Conservation (phyloP, 1,284 basidiomycete species). For the Vanrija sp. region DNA sequence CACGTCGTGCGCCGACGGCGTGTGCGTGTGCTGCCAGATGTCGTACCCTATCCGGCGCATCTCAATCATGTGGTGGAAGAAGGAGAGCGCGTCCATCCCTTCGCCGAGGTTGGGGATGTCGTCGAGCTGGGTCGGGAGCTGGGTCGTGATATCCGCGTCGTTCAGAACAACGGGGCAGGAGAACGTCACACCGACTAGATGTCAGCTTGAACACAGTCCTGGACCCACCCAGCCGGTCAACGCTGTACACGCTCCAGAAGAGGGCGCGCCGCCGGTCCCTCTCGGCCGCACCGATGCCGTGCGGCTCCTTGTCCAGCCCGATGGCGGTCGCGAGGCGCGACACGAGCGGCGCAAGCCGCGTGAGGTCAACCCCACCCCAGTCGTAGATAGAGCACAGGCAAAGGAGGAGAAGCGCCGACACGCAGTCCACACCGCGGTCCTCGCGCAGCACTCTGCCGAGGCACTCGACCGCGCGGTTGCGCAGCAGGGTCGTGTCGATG, state of each 20-base stretch:
- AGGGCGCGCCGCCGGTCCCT: constrained; percentile 4
- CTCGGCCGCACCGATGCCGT: not conserved
- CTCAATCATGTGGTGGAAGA: too few relatives aligned
- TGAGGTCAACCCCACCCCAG: constrained; percentile 4
- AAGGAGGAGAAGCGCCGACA: constrained; percentile 1
- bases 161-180: not conserved
- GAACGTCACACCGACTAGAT: not conserved
- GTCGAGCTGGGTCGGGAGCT: constrained; percentile 2
- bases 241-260: constrained; percentile 6
- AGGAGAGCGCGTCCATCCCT: not conserved
- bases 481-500: constrained; percentile 8
- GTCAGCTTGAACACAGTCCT: not conserved
- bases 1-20: not conserved
- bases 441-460: constrained; percentile 2
- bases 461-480: constrained; percentile 1
- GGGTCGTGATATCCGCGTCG: constrained; percentile 2
- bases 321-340: not conserved
- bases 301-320: constrained; percentile 5
- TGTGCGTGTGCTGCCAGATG: not conserved
- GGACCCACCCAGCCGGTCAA: not conserved
- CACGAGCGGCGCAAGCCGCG: not conserved
- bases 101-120: not conserved
- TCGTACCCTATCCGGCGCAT: too few relatives aligned
- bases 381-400: constrained; percentile 7
- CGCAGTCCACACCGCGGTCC: constrained; percentile 2